phyloP scores from a whole-genome alignment of 495 filamentous ascomycete species.

The Podospora bellae-mahoneyi region DNA sequence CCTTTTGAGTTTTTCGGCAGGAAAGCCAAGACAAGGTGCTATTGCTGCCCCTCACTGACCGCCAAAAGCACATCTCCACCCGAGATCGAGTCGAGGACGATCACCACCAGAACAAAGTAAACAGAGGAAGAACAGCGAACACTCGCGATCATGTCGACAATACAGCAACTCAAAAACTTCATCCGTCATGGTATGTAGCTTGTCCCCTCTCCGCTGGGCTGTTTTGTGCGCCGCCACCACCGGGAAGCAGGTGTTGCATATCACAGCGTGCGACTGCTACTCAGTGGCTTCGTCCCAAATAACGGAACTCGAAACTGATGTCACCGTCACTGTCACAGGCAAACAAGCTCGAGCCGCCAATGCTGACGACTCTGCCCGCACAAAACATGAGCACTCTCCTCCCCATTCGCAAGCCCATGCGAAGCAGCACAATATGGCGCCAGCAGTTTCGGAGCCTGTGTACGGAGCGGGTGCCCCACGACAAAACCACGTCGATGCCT shows the following conservation, averaged over 20 bases:
- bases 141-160: slow-evolving; percentile 63
- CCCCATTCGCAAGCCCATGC: slow-evolving; percentile 39
- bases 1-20: neutral
- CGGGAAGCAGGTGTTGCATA: neutral
- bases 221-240: neutral
- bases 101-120: neutral
- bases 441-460: slow-evolving; percentile 28
- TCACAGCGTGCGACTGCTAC: neutral
- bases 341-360: slow-evolving; percentile 82
- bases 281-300: neutral
- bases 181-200: slow-evolving; percentile 76
- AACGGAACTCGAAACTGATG: slow-evolving; percentile 28
- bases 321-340: slow-evolving; percentile 36
- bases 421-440: slow-evolving; percentile 40
- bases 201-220: neutral
- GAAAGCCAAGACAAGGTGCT: slow-evolving; percentile 9
- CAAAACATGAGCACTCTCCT: slow-evolving; percentile 55
- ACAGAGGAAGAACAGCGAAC: slow-evolving; percentile 8
- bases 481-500: slow-evolving; percentile 39
- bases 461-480: slow-evolving; percentile 15
- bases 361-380: slow-evolving; percentile 49
- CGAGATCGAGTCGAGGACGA: neutral
- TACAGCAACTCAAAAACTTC: slow-evolving; percentile 85
- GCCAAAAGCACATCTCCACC: neutral
- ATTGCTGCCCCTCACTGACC: neutral